These are phyloP conservation scores for Leishmania amazonensis DNA, from an alignment of 208 protist genomes.

Conservation along the genomic window DNA sequence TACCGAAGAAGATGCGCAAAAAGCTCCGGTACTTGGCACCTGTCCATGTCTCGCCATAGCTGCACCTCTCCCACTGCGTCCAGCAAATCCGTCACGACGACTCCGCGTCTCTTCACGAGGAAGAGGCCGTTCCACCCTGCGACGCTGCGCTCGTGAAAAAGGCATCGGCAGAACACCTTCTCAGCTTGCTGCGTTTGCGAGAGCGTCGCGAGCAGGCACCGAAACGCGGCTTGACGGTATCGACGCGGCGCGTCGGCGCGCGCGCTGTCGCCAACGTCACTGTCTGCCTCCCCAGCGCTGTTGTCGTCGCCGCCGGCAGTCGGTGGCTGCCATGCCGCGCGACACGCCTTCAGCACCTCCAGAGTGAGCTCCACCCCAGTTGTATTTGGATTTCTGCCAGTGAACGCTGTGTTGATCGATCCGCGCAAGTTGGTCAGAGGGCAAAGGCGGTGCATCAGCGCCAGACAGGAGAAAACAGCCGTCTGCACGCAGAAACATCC, in stretches of 20 bases:
- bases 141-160: conserved; percentile 6
- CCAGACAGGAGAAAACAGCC: conserved; percentile 73
- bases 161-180: conserved; percentile 4
- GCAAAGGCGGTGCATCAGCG: conserved; percentile 61
- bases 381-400: conserved; percentile 4
- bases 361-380: conserved; percentile 85
- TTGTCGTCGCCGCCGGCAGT: background rate
- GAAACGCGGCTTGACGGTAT: conserved; percentile 19
- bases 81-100: background rate
- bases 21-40: background rate
- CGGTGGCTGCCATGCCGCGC: conserved; percentile 22
- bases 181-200: conserved; percentile 8
- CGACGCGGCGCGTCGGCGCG: conserved; percentile 23
- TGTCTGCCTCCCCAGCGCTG: background rate
- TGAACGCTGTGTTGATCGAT: conserved; percentile 56
- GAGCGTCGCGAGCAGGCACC: conserved; percentile 6
- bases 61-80: background rate
- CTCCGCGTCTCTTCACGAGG: background rate
- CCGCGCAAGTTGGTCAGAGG: conserved; percentile 37
- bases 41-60: conserved; percentile 6
- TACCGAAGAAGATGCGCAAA: conserved; percentile 8
- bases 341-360: conserved; percentile 68
- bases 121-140: conserved; percentile 8
- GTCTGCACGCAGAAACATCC: conserved; percentile 26
- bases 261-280: background rate